Base-by-base conservation (phyloP, 2,329 filamentous ascomycete genomes). In the Nothophoma quercina region DNA sequence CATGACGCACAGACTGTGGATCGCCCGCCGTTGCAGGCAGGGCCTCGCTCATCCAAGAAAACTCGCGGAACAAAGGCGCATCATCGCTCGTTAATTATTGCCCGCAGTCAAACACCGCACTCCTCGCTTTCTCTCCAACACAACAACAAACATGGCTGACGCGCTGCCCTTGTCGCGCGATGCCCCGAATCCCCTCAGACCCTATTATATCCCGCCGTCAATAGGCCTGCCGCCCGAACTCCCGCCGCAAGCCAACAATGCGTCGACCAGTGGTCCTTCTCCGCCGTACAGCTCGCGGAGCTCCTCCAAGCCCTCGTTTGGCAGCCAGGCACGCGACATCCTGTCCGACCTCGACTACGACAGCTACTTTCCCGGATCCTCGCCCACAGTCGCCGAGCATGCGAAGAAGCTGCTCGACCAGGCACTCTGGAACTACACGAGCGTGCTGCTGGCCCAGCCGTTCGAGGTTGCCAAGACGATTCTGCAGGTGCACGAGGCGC, bases 391-490 rank as follows among this genome's bases (percentile, higher is more conserved):
- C 22, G 82, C 91, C 9, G 88, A 90, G 63, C 89, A 89, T 59
- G 80, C 88, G 34, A 90, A 89, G 70, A 87, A 88, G 58, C 78
- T 96, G 55, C 70, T 96, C 39, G 92, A 98, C 71, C 88, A 93
- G 72, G 85, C 95, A 60, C 72, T 96, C 74, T 96, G 93, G 87
- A 93, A 95, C 71, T 99, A 99, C 77, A 89, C 88, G 12, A 91
- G 88, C 51, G 88, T 96, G 19, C 76, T 98, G 68, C 87, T 96
- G 71, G 89, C 91, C 46, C 95, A 99, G 77, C 95, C 95, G 12
- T 98, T 99, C 74, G 95, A 98, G 79, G 93, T 97, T 51, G 92
- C 93, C 69, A 98, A 97, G 82, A 95, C 88, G 12, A 85, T 98
- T 49, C 78, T 99, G 64, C 95, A 99, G 77, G 86, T 92, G 43